Evolutionary conservation across 495 filamentous ascomycete genomes (phyloP), one percentile per base, ranked within the genome.

Genomic region (Aspergillus affinis): DNA sequence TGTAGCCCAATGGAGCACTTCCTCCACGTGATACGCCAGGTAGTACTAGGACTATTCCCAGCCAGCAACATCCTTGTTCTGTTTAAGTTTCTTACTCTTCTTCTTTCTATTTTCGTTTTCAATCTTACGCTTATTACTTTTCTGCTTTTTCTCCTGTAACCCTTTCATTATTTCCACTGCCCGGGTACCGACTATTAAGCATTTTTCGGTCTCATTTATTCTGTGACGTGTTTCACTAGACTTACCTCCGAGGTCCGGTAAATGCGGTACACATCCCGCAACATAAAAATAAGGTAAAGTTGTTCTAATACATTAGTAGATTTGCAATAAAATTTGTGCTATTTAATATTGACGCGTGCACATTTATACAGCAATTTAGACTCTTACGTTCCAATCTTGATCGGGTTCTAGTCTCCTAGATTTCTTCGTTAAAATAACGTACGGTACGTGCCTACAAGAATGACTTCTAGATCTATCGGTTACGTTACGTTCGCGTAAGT

Each of bases 151-250:
- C 15, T 12, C 54, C 21, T 30, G 41, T n/a, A 6, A 6, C 41
- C 29, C 10, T 41, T 9, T 63, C 63, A 54, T 56, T 82, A 4
- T 57, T 82, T 9, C 80, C 80, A 3, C 52, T 61, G 5, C 57
- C 62, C 7, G 70, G 65, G 6, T 57, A 61, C 18, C 55, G 53
- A 62, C 72, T 79, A 0, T 67, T 72, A 15, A 72, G 71, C 23
- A 69, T 67, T 0, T 67, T 72, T 26, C 80, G 79, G 7, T 71
- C 70, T 7, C 77, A 76, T 65, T 76, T 84, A 36, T 53, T 78
- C 27, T 58, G 73, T 30, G 70, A 74, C 30, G 76, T 80, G 4
- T 73, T 89, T 36, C 86, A 89, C 57, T 83, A 86, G 68, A 78
- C 77, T 41, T 72, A 83, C 62, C 70, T 83, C 47, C 77, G 81